Base-by-base conservation (phyloP, 257 asterid genomes). In the Nicotiana otophora region DNA sequence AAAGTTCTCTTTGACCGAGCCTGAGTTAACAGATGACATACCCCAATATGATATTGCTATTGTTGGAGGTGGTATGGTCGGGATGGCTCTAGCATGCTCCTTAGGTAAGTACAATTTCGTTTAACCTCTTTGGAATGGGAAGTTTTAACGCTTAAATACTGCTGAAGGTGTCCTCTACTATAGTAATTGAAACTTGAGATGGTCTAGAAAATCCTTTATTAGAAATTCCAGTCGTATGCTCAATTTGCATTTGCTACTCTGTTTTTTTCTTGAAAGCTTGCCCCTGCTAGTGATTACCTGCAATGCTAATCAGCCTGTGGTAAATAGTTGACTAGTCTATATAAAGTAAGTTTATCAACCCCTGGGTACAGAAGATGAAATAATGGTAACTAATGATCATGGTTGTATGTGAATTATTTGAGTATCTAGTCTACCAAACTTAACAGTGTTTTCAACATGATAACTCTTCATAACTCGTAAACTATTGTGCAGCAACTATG, bases 51-150 rank as follows among this genome's bases (percentile, higher is more conserved):
- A 96, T 84, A 87, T 96, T 86, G 98, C 99, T 82, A 92, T 96
- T 86, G 99, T 96, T 85, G 99, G 99, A 85, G 99, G 99, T 63
- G 98, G 99, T 90, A 93, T 94, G 99, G 99, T 96, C 72, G 99
- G 98, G 86, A 90, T 93, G 97, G 98, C 98, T 83, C 91, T 96
- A 63, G 98, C 99, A 9, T 94, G 95, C 89, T 87, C 98, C 76
- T 88, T 96, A 81, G 98, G 99, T 96, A 89, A 81, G 63, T 85
- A 31, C 75, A 53, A 16, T 34, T 82, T 58, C 67, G 20, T 84
- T 10, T 77, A 67, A 11, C 60, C 31, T 54, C 17, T 63, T 67
- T 57, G 12, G 26, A 72, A 48, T 26, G 1, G 63, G 9, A 26
- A 46, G 1, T 42, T 48, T 48, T 15, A 17, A 51, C 11, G 26